Percentiles rank a stretch among this genome's conserved stretches.
phyloP scores from a whole-genome alignment of 2,329 filamentous ascomycete genomes.

The Claviceps sorghi region DNA sequence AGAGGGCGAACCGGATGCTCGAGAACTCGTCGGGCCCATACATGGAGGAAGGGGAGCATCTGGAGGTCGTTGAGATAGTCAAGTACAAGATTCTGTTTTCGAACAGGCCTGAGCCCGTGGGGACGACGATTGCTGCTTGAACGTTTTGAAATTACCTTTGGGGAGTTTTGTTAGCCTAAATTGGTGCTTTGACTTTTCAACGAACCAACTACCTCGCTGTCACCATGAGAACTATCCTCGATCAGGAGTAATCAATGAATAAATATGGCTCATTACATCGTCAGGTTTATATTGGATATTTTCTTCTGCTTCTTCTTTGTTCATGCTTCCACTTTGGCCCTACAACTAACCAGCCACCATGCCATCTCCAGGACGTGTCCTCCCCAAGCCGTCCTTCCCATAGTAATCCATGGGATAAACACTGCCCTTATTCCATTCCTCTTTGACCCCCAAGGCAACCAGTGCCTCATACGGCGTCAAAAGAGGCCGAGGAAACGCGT shows the following conservation, averaged over 20 bases:
- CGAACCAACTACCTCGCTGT: neutral
- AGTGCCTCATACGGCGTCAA: conserved; percentile 92
- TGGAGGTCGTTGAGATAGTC: conserved; percentile 80
- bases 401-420: conserved; percentile 99
- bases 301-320: neutral
- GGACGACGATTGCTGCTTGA: conserved; percentile 15
- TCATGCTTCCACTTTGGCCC: neutral
- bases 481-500: conserved; percentile 78
- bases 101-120: conserved; percentile 71
- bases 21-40: conserved; percentile 26
- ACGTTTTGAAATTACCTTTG: too few species aligned
- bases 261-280: neutral
- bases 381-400: conserved; percentile 74
- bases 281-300: neutral
- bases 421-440: conserved; percentile 48
- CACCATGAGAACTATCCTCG: neutral
- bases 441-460: conserved; percentile 65
- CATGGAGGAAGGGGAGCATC: conserved; percentile 27
- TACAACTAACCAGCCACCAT: neutral
- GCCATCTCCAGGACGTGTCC: conserved; percentile 42
- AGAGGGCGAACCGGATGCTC: conserved; percentile 30
- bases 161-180: neutral
- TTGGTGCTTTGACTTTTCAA: neutral
- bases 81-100: conserved; percentile 79
- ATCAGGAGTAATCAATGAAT: neutral